Evolutionary conservation across 352 stramenopile genomes (phyloP).

Genomic region (Salisapilia sapeloensis): DNA sequence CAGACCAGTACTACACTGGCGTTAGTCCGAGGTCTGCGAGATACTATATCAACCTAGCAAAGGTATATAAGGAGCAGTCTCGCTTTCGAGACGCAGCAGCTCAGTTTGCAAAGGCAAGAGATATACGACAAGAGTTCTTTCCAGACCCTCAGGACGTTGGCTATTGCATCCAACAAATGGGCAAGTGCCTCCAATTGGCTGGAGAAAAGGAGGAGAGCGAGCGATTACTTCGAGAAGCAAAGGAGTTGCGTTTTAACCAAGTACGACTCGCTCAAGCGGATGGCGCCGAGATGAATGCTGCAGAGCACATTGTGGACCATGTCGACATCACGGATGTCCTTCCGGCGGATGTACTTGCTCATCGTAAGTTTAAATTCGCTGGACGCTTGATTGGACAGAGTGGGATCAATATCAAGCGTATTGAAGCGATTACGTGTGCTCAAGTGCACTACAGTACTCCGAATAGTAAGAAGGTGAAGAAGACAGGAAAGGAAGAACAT

Average conservation of each 20-base stretch:
- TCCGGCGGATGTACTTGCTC: slow-evolving; percentile 6
- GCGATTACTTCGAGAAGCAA: slow-evolving; percentile 22
- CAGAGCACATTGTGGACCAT: slow-evolving; percentile 6
- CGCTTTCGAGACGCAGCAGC: slow-evolving; percentile 26
- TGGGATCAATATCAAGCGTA: slow-evolving; percentile 43
- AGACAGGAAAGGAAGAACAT: slow-evolving; percentile 9
- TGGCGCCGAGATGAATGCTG: slow-evolving; percentile 1
- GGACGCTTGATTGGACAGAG: slow-evolving; percentile 41
- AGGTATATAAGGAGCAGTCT: slow-evolving; percentile 64
- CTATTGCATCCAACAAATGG: slow-evolving; percentile 72
- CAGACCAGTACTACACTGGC: slow-evolving; percentile 57
- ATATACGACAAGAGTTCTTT: slow-evolving; percentile 59
- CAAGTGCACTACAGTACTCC: slow-evolving; percentile 29
- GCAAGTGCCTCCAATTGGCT: slow-evolving; percentile 41
- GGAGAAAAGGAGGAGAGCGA: slow-evolving; percentile 47
- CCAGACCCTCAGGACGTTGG: slow-evolving; percentile 57
- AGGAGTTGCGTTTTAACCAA: slow-evolving; percentile 5
- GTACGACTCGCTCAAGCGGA: slow-evolving; percentile 1
- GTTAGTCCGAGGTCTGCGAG: slow-evolving; percentile 47
- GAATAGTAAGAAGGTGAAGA: slow-evolving; percentile 5
- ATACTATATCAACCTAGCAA: slow-evolving; percentile 63
- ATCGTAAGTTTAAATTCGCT: slow-evolving; percentile 30
- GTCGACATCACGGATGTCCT: slow-evolving; percentile 15
- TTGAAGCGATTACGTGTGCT: slow-evolving; percentile 14
- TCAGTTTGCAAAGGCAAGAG: slow-evolving; percentile 48